Base-by-base conservation (phyloP, 106 monocot species). In the Chionographis japonica region DNA sequence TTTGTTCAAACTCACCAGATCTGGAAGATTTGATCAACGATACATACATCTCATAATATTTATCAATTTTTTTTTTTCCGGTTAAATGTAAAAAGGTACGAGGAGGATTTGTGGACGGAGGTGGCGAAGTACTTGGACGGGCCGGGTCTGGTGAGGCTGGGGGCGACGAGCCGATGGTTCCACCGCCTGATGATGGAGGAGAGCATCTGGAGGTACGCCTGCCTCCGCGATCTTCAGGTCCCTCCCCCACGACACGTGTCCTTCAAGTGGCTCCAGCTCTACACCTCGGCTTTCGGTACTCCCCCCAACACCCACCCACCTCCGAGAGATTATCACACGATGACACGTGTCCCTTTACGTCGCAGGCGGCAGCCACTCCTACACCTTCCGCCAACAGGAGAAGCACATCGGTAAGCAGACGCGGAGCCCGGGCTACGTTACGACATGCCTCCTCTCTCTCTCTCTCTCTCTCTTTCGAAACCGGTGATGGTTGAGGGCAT, bases 21-120 rank as follows among this genome's bases (percentile, higher is more conserved):
- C 27, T 27, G 27, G 27, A 27, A 27, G 27, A 27, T 27, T 0
- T 27, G 27, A 27, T n/a, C n/a, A n/a, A 27, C 27, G 27, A 27
- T 27, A 27, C 1, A 27, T 27, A 46, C 9, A 46, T 46, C 46
- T 46, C 1, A 6, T 46, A 5, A 46, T 46, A 6, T 46, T 46
- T 6, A 46, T 46, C 19, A 40, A 63, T 63, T 35, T 40, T 55
- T 13, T 18, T 50, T 10, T 6, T 58, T 50, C 10, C 8, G 5
- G 7, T 7, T 4, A 38, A 14, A 49, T 37, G 36, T 18, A 57
- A 13, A 63, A 74, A 94, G 92, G 79, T 92, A 85, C 60, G 84
- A 97, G 18, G 80, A 73, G 56, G 95, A 97, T 63, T 43, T 82
- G 51, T 97, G 95, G 95, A 92, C 86, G 53, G 95, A 97, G 82